These are phyloP conservation scores for Vicia villosa DNA, from an alignment of 306 rosid species.

Conservation along the genomic window DNA sequence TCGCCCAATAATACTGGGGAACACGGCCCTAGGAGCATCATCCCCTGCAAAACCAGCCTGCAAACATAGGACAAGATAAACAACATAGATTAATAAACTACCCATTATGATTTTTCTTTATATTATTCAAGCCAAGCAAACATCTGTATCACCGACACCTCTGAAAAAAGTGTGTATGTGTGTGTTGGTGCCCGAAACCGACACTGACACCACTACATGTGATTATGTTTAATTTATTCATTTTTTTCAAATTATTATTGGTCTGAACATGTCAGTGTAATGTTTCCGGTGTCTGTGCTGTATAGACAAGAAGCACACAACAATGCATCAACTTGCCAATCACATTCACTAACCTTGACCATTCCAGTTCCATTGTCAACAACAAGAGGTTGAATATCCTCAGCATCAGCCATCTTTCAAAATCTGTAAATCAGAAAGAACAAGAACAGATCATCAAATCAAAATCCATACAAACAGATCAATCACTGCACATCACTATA, in stretches of 20 bases:
- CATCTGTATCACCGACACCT: too few relatives aligned
- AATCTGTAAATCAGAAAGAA: conserved; percentile 20
- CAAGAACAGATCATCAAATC: neutral
- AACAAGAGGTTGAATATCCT: conserved; percentile 70
- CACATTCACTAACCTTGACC: conserved; percentile 56
- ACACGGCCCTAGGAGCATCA: conserved; percentile 72
- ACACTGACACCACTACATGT: too few relatives aligned
- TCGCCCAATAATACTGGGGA: conserved; percentile 68
- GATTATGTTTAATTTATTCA: too few relatives aligned
- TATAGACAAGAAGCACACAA: neutral
- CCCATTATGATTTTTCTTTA: neutral
- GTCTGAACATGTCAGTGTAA: too few relatives aligned
- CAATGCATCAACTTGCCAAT: neutral
- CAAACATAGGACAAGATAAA: conserved; percentile 14
- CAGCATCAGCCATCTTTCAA: conserved; percentile 57
- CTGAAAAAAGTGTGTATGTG: too few relatives aligned
- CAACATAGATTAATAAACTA: neutral
- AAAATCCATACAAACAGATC: conserved; percentile 9
- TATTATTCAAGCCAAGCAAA: neutral
- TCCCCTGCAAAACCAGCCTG: conserved; percentile 76
- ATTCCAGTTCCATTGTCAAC: conserved; percentile 75
- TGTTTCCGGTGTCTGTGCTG: too few relatives aligned
- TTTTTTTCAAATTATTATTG: too few relatives aligned
- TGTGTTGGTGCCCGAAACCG: too few relatives aligned
- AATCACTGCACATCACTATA: neutral